Base-by-base conservation (phyloP, 176 grass and related monocot genomes). In the Aegilops speltoides region DNA sequence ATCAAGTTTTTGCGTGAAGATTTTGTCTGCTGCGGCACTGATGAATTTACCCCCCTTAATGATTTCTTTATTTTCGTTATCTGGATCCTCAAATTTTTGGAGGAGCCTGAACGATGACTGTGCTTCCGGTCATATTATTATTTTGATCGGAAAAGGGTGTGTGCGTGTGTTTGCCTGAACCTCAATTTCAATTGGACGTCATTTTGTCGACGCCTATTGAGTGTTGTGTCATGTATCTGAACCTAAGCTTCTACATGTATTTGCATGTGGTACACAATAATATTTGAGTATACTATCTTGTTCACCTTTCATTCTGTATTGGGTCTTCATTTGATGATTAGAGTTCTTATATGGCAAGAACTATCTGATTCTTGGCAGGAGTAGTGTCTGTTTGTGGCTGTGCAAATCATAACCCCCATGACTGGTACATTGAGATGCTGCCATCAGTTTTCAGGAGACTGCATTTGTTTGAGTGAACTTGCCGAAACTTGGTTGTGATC, bases 101-200 rank as follows among this genome's bases (percentile, higher is more conserved):
- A 92, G 90, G 78, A 90, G 70, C 17, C 84, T 77, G 43, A 78
- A 69, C 17, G 57, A 83, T 87, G 84, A 88, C 76, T 82, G 31
- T 83, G 68, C 77, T 87, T 88, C 88, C 31, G 91, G 26, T 93
- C 91, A 85, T 85, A 90, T 84, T 87, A 93, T 91, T 93, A 88
- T 89, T 88, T 90, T 85, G 89, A 91, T 70, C 87, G 37, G 86
- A 54, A 77, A 82, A 86, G 82, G 75, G 66, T 4, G 81, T 89
- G 82, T 71, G 82, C 2, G 41, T 70, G 89, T 67, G 77, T 82
- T 85, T 69, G 82, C 52, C 82, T 77, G 86, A 36, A 85, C 78
- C 29, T 78, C 82, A 85, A 84, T 81, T 87, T 63, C 70, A 84
- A 38, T 40, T 71, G 82, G 77, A 3, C 87, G 82, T 88, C 82